Percentiles rank a stretch among this genome's conserved stretches.
Evolutionary conservation across 257 asterid genomes (phyloP).

Genomic region (Fraxinus cuspidata): DNA sequence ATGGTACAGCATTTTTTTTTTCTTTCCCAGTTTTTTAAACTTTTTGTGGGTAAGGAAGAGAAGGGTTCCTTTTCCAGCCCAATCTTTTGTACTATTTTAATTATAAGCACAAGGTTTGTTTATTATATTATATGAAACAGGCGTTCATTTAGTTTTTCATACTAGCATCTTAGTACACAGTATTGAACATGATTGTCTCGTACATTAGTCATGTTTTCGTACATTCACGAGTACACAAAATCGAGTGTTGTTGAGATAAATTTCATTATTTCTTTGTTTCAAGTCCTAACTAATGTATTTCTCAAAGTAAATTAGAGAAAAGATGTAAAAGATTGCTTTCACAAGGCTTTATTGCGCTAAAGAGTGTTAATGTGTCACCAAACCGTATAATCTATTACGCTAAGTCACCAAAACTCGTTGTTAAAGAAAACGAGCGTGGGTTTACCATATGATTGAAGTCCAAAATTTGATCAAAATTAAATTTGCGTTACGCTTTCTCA

Average conservation of each 20-base stretch:
- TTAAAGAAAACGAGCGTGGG: too few species aligned
- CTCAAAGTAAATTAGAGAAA: constrained; percentile 11
- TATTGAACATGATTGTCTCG: background rate
- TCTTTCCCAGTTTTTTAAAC: constrained; percentile 14
- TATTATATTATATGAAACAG: constrained; percentile 39
- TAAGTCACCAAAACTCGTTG: too few species aligned
- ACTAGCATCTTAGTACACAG: constrained; percentile 41
- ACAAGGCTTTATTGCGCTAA: background rate
- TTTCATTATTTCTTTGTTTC: constrained; percentile 22
- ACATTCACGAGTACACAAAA: constrained; percentile 4
- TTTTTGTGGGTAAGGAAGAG: constrained; percentile 38
- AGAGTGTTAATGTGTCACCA: background rate
- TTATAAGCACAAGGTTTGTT: constrained; percentile 42
- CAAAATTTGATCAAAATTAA: too few species aligned
- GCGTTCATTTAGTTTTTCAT: constrained; percentile 31
- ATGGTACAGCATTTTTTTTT: background rate
- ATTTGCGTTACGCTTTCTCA: too few species aligned
- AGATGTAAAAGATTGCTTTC: constrained; percentile 36
- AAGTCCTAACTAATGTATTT: constrained; percentile 12
- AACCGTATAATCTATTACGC: too few species aligned
- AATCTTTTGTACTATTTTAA: constrained; percentile 38
- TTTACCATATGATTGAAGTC: too few species aligned
- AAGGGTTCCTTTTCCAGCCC: constrained; percentile 51
- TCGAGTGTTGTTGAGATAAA: constrained; percentile 25
- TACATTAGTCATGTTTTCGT: background rate